Evolutionary conservation across 139 green algal species (phyloP).

Genomic region (Volvox africanus): DNA sequence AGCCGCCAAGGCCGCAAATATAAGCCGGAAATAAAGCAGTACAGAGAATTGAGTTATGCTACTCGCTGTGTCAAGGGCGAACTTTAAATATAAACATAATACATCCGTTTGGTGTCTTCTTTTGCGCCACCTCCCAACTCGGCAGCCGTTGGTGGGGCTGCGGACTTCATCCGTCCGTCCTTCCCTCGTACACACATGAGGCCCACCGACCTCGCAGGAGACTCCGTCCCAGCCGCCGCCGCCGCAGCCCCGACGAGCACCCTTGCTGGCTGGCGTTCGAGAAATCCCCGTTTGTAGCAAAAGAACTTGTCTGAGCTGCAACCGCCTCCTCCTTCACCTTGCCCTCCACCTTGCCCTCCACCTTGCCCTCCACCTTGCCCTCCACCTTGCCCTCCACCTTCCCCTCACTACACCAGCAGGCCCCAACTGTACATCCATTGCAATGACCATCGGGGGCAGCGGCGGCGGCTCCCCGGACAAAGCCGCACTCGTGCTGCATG

Average conservation of each 20-base stretch:
- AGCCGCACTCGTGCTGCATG: too few species aligned
- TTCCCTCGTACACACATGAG: too few species aligned
- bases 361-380: neutral
- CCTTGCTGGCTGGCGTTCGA: neutral
- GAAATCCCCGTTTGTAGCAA: neutral
- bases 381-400: neutral
- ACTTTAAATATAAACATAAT: too few species aligned
- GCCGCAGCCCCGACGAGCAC: neutral
- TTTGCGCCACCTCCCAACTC: too few species aligned
- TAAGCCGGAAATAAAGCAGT: too few species aligned
- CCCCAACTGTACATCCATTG: neutral
- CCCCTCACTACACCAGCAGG: neutral
- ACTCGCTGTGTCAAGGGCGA: too few species aligned
- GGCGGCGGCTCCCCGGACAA: too few species aligned
- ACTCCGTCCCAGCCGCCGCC: neutral
- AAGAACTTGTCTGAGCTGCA: neutral
- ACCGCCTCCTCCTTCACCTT: neutral
- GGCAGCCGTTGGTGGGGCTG: too few species aligned
- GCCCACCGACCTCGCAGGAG: slow-evolving; percentile 24
- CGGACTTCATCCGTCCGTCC: too few species aligned
- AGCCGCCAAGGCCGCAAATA: too few species aligned
- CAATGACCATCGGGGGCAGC: neutral
- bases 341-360: neutral
- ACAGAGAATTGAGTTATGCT: too few species aligned
- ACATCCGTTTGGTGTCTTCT: too few species aligned